Conservation (phyloP, 371 early-diverging fungal species). For the Mucor irregularis region DNA sequence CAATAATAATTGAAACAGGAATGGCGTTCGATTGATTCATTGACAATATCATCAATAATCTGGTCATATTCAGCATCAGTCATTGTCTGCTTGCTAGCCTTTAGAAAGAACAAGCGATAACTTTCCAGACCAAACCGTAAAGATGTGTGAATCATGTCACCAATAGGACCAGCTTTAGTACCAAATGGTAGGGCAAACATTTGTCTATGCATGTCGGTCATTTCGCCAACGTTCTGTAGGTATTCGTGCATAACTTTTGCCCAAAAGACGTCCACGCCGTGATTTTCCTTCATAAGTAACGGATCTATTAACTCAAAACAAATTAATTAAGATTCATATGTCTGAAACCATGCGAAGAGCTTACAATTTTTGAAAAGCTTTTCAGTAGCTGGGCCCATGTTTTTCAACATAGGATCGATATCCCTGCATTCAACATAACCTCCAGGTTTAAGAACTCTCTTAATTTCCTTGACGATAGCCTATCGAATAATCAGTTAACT, state of each 20-base stretch:
- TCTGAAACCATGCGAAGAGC: neutral
- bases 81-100: neutral
- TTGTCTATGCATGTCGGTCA: slow-evolving; percentile 39
- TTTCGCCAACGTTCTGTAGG: slow-evolving; percentile 14
- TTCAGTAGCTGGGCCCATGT: slow-evolving; percentile 43
- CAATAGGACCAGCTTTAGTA: slow-evolving; percentile 17
- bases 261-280: slow-evolving; percentile 32
- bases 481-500: neutral
- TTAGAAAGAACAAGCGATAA: slow-evolving; percentile 13
- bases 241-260: slow-evolving; percentile 19
- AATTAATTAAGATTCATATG: neutral
- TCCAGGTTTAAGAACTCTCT: slow-evolving; percentile 56
- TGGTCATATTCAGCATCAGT: neutral
- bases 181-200: slow-evolving; percentile 19
- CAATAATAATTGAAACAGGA: slow-evolving; percentile 36
- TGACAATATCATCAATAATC: slow-evolving; percentile 5
- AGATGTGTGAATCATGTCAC: slow-evolving; percentile 14
- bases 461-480: slow-evolving; percentile 26
- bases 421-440: slow-evolving; percentile 59
- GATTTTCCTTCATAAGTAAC: slow-evolving; percentile 15
- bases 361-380: slow-evolving; percentile 28
- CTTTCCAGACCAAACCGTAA: slow-evolving; percentile 17
- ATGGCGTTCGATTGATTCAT: slow-evolving; percentile 22
- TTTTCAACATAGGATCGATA: slow-evolving; percentile 44
- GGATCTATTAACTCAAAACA: slow-evolving; percentile 16